Base-by-base conservation (phyloP, 1,284 basidiomycete genomes). In the Ceratobasidium sp. region DNA sequence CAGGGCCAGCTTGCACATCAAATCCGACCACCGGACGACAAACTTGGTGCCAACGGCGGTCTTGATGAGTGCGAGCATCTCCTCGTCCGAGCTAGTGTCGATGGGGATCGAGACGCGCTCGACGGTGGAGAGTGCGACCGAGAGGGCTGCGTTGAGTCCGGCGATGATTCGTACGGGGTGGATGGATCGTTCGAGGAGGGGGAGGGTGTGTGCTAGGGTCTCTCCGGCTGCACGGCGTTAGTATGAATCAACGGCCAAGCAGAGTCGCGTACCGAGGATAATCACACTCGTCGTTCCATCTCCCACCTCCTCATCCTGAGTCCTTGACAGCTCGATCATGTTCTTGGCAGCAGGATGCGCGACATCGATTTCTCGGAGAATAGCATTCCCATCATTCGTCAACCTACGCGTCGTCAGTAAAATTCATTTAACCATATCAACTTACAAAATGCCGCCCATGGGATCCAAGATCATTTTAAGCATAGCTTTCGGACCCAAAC, bases 21-120 rank as follows among this genome's bases (percentile, higher is more conserved):
- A 88, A 75, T 97, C 94, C 0, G 92, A 93, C 96, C 96, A 99
- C 56, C 96, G 87, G 43, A 89, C 89, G 74, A 96, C 94, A 76
- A 99, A 98, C 80, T 99, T 99, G 69, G 97, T 99, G n/a, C 96
- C 96, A 79, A 99, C 98, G 55, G 94, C 96, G 0, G 94, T 97
- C 82, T 98, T 98, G 86, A 99, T 98, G 75, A 99, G 87, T 3
- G 92, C 86, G 45, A 98, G 88, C 96, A 99, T 99, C 75, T 96
- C 90, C 29, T 86, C 84, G 74, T 99, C 96, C 75, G 91, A 88
- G 50, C 85, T 85, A 20, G 90, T 88, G 80, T 99, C 88, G 76
- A 99, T 96, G 32, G 94, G 94, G 70, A 94, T 82, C 6, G 94
- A 96, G 75, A 98, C 92, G 62, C 84, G 83, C 69, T 93, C 85